These are phyloP conservation scores for Musa troglodytarum DNA, from an alignment of 176 grass and related monocot species.

Conservation along the genomic window DNA sequence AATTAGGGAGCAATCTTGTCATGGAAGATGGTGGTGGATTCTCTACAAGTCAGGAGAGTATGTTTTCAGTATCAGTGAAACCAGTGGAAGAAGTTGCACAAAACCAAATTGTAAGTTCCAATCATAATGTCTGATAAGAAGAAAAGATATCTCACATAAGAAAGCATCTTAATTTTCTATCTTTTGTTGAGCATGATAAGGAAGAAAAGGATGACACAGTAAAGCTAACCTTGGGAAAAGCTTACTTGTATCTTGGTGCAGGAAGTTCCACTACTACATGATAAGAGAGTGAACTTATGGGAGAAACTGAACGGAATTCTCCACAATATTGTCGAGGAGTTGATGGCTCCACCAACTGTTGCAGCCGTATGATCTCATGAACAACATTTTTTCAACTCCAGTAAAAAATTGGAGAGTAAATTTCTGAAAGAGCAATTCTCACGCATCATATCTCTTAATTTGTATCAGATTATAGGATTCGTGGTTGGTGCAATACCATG, in stretches of 20 bases:
- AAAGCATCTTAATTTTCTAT: neutral
- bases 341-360: conserved; percentile 16
- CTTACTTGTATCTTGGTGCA: conserved; percentile 18
- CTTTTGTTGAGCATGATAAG: neutral
- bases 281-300: conserved; percentile 39
- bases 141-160: neutral
- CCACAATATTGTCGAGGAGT: conserved; percentile 18
- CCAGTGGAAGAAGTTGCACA: conserved; percentile 18
- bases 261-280: conserved; percentile 41
- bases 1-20: conserved; percentile 26
- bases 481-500: conserved; percentile 33
- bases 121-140: neutral
- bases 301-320: conserved; percentile 26
- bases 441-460: conserved; percentile 9
- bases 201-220: neutral
- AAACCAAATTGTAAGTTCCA: conserved; percentile 47
- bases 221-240: neutral
- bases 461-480: conserved; percentile 9
- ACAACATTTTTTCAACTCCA: neutral
- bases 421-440: neutral
- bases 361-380: neutral
- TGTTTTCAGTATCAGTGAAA: conserved; percentile 28
- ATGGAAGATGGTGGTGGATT: conserved; percentile 24
- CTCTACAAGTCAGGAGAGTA: conserved; percentile 21
- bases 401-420: neutral